Conservation (phyloP, 768 basidiomycete genomes). For the Auricularia sp. region DNA sequence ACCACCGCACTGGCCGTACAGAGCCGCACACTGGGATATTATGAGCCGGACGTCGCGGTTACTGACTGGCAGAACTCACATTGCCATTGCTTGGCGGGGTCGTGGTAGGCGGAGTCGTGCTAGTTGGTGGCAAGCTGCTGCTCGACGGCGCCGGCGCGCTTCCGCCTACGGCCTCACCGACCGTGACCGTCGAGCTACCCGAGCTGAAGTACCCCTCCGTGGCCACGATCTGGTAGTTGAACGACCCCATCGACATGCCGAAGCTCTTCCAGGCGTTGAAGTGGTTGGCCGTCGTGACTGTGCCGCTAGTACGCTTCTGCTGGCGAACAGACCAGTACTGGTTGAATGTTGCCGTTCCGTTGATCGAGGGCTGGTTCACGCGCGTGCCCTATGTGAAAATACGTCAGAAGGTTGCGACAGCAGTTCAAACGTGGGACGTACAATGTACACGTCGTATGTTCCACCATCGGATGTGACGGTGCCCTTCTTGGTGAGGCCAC, state of each 20-base stretch:
- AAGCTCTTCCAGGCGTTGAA: slow-evolving; percentile 32
- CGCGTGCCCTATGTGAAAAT: slow-evolving; percentile 17
- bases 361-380: slow-evolving; percentile 32
- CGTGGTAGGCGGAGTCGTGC: not conserved
- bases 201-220: slow-evolving; percentile 36
- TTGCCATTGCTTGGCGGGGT: not conserved
- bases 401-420: no score
- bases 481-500: slow-evolving; percentile 24
- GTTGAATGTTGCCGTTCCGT: slow-evolving; percentile 33
- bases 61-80: not conserved
- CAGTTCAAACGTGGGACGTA: no score
- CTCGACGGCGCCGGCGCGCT: not conserved
- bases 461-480: slow-evolving; percentile 32
- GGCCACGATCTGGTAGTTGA: slow-evolving; percentile 37
- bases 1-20: slow-evolving; percentile 3
- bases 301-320: slow-evolving; percentile 20
- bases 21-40: not conserved
- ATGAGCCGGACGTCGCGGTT: not conserved
- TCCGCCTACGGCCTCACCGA: not conserved
- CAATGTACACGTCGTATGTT: slow-evolving; percentile 31
- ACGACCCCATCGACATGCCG: slow-evolving; percentile 30
- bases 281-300: slow-evolving; percentile 25
- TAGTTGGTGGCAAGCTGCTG: not conserved
- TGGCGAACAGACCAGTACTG: slow-evolving; percentile 39
- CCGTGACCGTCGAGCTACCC: slow-evolving; percentile 26